Percentiles rank a stretch among this genome's conserved stretches.
Evolutionary conservation across 345 rosid species (phyloP).

Genomic region (Durio zibethinus): DNA sequence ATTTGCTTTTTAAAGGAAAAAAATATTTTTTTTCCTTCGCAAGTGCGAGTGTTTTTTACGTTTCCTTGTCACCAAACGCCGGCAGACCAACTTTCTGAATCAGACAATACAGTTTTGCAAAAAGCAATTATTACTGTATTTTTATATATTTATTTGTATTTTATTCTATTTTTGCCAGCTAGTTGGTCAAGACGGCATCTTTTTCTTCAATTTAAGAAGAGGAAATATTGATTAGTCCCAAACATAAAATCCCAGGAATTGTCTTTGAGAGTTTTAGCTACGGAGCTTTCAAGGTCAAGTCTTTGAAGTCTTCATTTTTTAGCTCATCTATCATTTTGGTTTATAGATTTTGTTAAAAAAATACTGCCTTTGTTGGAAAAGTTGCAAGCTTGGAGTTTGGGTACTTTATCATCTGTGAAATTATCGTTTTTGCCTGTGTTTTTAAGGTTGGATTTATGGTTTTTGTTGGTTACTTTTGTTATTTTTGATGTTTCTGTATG

Average conservation of each 20-base stretch:
- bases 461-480: neutral
- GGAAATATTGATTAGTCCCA: neutral
- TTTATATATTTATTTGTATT: neutral
- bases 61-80: too few species aligned
- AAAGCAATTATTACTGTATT: neutral
- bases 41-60: too few species aligned
- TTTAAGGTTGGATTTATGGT: neutral
- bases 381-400: neutral
- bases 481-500: neutral
- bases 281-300: neutral
- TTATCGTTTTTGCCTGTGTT: neutral
- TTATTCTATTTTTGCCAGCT: neutral
- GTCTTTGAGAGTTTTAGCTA: neutral
- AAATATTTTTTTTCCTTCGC: too few species aligned
- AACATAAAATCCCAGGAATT: neutral
- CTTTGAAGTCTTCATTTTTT: neutral
- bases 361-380: neutral
- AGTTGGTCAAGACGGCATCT: neutral
- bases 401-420: neutral
- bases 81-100: too few species aligned
- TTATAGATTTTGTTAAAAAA: neutral
- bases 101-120: too few species aligned
- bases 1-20: too few species aligned
- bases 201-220: neutral
- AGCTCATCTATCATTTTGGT: neutral